Conservation (phyloP, 805 yeast species). For the Pichia californica region DNA sequence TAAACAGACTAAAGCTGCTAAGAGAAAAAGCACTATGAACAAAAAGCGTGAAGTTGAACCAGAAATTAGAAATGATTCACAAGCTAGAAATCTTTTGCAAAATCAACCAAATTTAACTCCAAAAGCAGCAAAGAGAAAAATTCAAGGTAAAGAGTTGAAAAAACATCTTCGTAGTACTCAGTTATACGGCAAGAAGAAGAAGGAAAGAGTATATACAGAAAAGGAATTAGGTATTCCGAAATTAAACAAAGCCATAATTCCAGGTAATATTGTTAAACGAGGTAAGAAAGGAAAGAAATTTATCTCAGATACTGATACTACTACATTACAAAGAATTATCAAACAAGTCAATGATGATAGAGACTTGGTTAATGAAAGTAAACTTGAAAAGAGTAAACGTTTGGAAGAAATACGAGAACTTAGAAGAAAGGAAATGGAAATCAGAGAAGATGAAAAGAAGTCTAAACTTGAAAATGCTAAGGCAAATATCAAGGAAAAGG, state of each 20-base stretch:
- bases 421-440: constrained; percentile 80
- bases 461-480: constrained; percentile 71
- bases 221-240: constrained; percentile 74
- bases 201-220: constrained; percentile 57
- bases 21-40: constrained; percentile 48
- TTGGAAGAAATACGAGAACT: constrained; percentile 85
- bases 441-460: constrained; percentile 66
- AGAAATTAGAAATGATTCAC: constrained; percentile 58
- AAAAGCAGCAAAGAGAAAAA: constrained; percentile 45
- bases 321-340: constrained; percentile 61
- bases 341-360: constrained; percentile 75
- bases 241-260: constrained; percentile 75
- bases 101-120: constrained; percentile 54
- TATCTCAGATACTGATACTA: constrained; percentile 60
- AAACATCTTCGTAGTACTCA: constrained; percentile 60
- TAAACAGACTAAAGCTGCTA: constrained; percentile 50
- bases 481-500: constrained; percentile 65
- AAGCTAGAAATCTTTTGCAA: constrained; percentile 62
- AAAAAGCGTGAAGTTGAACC: constrained; percentile 52
- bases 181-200: constrained; percentile 60
- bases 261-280: constrained; percentile 60
- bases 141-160: constrained; percentile 47
- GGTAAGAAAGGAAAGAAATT: constrained; percentile 89
- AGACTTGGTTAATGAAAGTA: constrained; percentile 77
- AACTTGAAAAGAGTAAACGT: constrained; percentile 82